Evolutionary conservation across 768 basidiomycete genomes (phyloP), one percentile per base, ranked within the genome.

Genomic region (Auriscalpium microsporum): DNA sequence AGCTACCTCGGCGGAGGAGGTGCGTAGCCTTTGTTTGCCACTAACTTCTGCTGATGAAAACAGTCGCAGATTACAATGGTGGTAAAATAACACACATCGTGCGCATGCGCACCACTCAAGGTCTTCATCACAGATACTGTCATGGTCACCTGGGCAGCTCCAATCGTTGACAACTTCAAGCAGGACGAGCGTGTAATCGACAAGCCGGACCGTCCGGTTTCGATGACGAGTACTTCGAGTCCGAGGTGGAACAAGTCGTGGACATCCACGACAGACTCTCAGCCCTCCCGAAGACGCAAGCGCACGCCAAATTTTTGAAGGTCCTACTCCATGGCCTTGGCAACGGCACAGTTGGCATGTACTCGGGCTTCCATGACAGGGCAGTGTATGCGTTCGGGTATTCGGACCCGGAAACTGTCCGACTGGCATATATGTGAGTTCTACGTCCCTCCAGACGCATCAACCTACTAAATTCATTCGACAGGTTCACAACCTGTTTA

Each of bases 1-100:
- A 88, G 81, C 55, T 65, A 78, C n/a, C 76, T 90, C 28, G 78
- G 81, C n/a, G 87, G 85, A 34, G 87, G 87, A 68, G 87, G 87
- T 87, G 57, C 58, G 80, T 64, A 46, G 17, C 23, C 17, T 55
- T 35, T 11, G 33, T 48, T 21, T 53, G 14, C 49, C n/a, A 19
- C 21, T 51, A 8, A 56, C 35, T 36, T 13, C 45, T 2, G 21
- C 46, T 38, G 14, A 17, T n/a, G 16, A 8, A 16, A 10, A 17
- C 23, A 36, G 21, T 21, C 21, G 42, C 58, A 89, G 87, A 90
- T 63, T 81, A 81, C 69, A 87, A 90, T 61, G 87, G 87, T 68
- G 87, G 87, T 85, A 65, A 54, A 73, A 62, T 2, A 1, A 23
- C 38, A n/a, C 9, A 16, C 35, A 50, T 21, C 13, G 44, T 17